These are phyloP conservation scores for Dentipellis fragilis DNA, from an alignment of 768 basidiomycete species.

Conservation along the genomic window DNA sequence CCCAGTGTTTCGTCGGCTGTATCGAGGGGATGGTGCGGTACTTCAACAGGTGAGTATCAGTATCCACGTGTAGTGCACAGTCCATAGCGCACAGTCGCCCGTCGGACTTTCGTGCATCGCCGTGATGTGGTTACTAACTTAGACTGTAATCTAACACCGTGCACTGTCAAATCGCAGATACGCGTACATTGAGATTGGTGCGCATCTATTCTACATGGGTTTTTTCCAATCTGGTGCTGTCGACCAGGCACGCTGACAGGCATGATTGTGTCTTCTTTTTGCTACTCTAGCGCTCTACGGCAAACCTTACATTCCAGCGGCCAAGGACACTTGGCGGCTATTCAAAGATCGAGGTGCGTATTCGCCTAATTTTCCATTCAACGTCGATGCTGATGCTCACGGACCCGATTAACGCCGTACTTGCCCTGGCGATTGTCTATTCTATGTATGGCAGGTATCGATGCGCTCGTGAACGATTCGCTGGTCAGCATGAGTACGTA, in stretches of 20 bases:
- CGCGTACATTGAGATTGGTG: conserved; percentile 76
- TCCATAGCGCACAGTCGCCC: no score
- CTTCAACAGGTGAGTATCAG: conserved; percentile 53
- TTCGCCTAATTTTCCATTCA: background rate
- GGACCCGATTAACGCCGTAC: no score
- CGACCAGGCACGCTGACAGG: background rate
- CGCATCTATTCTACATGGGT: conserved; percentile 3
- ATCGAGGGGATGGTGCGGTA: conserved; percentile 63
- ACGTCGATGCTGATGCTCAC: background rate
- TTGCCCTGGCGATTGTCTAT: no score
- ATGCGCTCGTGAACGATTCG: conserved; percentile 76
- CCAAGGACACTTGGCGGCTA: conserved; percentile 76
- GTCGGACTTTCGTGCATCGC: background rate
- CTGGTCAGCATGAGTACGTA: conserved; percentile 65
- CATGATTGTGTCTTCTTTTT: no score
- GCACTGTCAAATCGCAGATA: conserved; percentile 41
- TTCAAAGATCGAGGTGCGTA: conserved; percentile 57
- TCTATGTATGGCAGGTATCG: conserved; percentile 31
- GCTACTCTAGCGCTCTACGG: conserved; percentile 58
- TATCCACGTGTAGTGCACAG: no score
- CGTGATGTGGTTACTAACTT: background rate
- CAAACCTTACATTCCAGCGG: conserved; percentile 70
- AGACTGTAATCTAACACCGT: no score
- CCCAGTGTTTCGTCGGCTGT: conserved; percentile 66
- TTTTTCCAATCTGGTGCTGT: background rate